A percentile compares a stretch with the other conserved stretches of the same genome.
phyloP scores from a whole-genome alignment of 2,329 filamentous ascomycete genomes.

The Colletotrichum musae region DNA sequence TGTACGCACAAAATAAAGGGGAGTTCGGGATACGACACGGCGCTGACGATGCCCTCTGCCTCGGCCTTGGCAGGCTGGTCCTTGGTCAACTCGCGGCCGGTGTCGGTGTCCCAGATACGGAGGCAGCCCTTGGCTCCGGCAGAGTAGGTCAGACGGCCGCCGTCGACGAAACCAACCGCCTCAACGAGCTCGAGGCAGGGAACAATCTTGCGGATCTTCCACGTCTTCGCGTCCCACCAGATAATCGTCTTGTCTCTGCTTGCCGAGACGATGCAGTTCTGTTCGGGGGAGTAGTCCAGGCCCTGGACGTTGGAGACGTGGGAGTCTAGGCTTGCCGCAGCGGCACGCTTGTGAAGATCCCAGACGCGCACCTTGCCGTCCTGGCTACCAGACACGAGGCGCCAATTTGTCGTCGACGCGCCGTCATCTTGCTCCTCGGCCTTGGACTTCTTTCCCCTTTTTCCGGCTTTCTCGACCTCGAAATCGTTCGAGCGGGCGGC shows the following conservation, averaged over 20 bases:
- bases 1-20: slow-evolving; percentile 86
- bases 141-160: slow-evolving; percentile 82
- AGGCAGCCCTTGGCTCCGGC: slow-evolving; percentile 88
- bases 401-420: slow-evolving; percentile 70
- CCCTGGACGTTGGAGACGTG: slow-evolving; percentile 96
- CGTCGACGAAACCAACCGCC: slow-evolving; percentile 82
- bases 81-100: slow-evolving; percentile 83
- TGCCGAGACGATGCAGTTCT: slow-evolving; percentile 84
- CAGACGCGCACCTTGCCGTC: slow-evolving; percentile 94
- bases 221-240: slow-evolving; percentile 89
- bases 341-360: slow-evolving; percentile 88
- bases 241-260: slow-evolving; percentile 95
- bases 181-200: slow-evolving; percentile 91
- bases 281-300: slow-evolving; percentile 82
- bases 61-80: slow-evolving; percentile 76
- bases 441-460: slow-evolving; percentile 61
- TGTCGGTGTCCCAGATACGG: slow-evolving; percentile 85
- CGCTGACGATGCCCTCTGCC: slow-evolving; percentile 78
- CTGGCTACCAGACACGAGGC: slow-evolving; percentile 91
- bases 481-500: slow-evolving; percentile 59
- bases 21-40: slow-evolving; percentile 75
- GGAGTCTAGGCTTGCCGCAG: slow-evolving; percentile 84
- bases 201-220: slow-evolving; percentile 85
- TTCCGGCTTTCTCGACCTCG: slow-evolving; percentile 57
- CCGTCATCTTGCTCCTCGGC: slow-evolving; percentile 57